Evolutionary conservation across 2,329 filamentous ascomycete species (phyloP).

Genomic region (Bipolaris bicolor): DNA sequence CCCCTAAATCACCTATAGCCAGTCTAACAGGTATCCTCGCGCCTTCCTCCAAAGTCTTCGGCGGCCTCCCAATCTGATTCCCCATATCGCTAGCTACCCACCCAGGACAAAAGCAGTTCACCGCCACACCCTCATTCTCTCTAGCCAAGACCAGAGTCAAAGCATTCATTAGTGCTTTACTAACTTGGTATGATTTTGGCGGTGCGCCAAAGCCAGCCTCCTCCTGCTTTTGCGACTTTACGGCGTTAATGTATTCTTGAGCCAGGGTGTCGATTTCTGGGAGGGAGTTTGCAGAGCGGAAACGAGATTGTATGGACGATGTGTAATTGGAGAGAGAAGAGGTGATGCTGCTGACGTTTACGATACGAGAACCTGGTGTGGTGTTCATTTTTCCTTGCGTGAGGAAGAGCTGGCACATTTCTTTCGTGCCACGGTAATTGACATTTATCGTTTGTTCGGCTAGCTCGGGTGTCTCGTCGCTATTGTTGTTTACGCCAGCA

Average conservation of each 20-base stretch:
- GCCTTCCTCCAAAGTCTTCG: conserved; percentile 28
- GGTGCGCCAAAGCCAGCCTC: conserved; percentile 15
- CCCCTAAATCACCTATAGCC: conserved; percentile 23
- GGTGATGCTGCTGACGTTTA: conserved; percentile 24
- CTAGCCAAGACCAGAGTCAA: conserved; percentile 23
- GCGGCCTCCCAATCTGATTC: conserved; percentile 21
- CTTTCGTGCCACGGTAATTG: conserved; percentile 27
- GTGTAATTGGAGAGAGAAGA: conserved; percentile 19
- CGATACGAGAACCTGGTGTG: conserved; percentile 20
- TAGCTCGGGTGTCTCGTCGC: conserved; percentile 14
- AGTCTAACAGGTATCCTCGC: conserved; percentile 20
- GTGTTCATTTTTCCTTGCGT: conserved; percentile 6
- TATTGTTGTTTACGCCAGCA: conserved; percentile 28
- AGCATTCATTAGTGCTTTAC: conserved; percentile 28
- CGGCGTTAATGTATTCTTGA: conserved; percentile 4
- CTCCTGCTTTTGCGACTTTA: conserved; percentile 4
- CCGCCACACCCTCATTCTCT: conserved; percentile 7
- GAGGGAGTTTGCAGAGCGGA: conserved; percentile 1
- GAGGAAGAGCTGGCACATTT: conserved; percentile 25
- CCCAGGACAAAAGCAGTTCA: conserved; percentile 31
- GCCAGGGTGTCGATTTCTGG: conserved; percentile 14
- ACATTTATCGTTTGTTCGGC: conserved; percentile 18
- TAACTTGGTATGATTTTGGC: conserved; percentile 31
- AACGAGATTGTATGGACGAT: neutral
- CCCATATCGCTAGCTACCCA: conserved; percentile 37